Base-by-base conservation (phyloP, 2,329 filamentous ascomycete genomes). In the Cytospora leucostoma region DNA sequence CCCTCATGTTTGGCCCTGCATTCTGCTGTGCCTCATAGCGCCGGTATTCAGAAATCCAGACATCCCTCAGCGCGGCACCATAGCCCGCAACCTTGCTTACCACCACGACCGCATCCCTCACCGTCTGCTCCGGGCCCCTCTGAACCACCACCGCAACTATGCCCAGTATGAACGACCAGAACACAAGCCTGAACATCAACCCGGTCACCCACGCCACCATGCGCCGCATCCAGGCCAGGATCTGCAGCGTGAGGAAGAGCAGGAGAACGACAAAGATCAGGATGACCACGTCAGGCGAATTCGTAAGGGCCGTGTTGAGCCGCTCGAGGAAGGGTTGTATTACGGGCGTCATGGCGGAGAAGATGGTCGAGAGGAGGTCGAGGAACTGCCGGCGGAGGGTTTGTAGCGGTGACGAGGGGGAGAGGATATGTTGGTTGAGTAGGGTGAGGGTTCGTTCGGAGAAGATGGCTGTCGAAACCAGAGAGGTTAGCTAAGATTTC, bases 141-240 rank as follows among this genome's bases (percentile, higher is more conserved):
- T 88, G 86, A 74, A 83, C 89, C 4, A 89, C 79, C 65, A 82
- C 80, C 19, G 87, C 78, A 0, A 80, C 80, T 0, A 87, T 50
- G 0, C 81, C 79, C 5, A 82, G 76, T 2, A 93, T 68, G 2
- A 78, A 73, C 1, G 82, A 83, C 86, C 87, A 95, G 67, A 92
- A 86, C 1, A 84, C 74, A 50, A 92, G 68, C 32, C 83, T 78
- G 67, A 91, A 74, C 12, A 82, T 80, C 61, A 96, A 72, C n/a
- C 84, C 79, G 59, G 92, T 84, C 86, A 92, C 92, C 79, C 88
- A 96, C 71, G 92, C 78, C 63, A 96, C 80, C 21, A 92, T 77
- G 65, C 91, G 84, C 66, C 88, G 86, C 19, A 92, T 78, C 78
- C 90, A 89, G 67, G 88, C 77, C 50, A 95, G 79, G 62, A 93